These are phyloP conservation scores for Nitzschia inconspicua DNA, from an alignment of 108 stramenopile species.

Conservation along the genomic window DNA sequence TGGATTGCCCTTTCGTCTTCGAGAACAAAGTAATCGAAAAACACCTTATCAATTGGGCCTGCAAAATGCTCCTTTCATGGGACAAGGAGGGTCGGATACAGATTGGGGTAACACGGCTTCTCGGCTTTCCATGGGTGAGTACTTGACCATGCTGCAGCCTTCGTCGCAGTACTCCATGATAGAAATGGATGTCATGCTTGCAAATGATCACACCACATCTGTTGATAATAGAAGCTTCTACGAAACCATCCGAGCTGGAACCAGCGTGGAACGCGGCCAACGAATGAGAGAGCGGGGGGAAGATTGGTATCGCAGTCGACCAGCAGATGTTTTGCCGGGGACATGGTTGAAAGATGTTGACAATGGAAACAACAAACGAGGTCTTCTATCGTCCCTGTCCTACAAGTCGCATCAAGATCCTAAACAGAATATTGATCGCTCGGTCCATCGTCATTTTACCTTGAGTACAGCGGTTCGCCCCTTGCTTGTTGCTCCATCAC, in stretches of 20 bases:
- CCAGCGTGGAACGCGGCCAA: constrained; percentile 55
- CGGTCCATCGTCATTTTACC: constrained; percentile 70
- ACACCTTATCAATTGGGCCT: constrained; percentile 16
- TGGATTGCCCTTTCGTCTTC: constrained; percentile 59
- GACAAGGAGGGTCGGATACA: constrained; percentile 37
- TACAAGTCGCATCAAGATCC: neutral
- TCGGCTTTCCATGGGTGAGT: constrained; percentile 61
- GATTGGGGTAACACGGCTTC: constrained; percentile 46
- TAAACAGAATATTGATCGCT: constrained; percentile 33
- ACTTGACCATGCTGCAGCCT: constrained; percentile 49
- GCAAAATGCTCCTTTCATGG: constrained; percentile 32
- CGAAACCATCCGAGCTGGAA: constrained; percentile 40
- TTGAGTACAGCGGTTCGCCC: constrained; percentile 62
- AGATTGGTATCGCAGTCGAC: constrained; percentile 16
- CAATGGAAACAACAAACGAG: constrained; percentile 21
- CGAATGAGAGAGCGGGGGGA: constrained; percentile 31
- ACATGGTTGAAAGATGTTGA: constrained; percentile 50
- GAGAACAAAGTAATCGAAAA: neutral
- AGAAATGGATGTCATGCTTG: constrained; percentile 56
- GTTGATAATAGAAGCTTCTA: constrained; percentile 26
- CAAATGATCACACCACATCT: neutral
- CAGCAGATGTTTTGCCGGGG: constrained; percentile 47
- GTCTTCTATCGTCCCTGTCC: constrained; percentile 51
- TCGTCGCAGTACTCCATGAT: constrained; percentile 50
- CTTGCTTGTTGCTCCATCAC: neutral